These are phyloP conservation scores for Cercospora sp. DNA, from an alignment of 2,329 filamentous ascomycete species.

Conservation along the genomic window DNA sequence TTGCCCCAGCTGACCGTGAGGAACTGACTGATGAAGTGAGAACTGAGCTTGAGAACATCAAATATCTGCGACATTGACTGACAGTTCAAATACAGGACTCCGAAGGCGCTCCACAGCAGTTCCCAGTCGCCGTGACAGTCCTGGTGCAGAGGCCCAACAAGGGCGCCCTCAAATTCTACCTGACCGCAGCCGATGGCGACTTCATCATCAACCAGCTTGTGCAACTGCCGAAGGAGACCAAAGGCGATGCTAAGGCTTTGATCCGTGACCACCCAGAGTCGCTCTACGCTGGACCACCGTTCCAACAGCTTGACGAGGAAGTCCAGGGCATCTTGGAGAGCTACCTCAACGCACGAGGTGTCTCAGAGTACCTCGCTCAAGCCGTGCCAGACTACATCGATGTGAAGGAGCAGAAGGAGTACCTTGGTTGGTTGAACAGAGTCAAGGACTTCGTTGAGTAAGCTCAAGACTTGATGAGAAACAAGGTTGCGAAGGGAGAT, in stretches of 20 bases:
- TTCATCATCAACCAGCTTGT: constrained; percentile 89
- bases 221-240: constrained; percentile 77
- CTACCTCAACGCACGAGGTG: constrained; percentile 90
- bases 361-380: constrained; percentile 80
- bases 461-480: not conserved
- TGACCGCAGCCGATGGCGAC: constrained; percentile 78
- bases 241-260: constrained; percentile 64
- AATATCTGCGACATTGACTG: not conserved
- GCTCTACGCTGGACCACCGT: constrained; percentile 86
- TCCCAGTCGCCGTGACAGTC: constrained; percentile 81
- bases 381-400: constrained; percentile 97
- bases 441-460: constrained; percentile 80
- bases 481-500: not conserved
- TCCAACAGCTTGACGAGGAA: constrained; percentile 93
- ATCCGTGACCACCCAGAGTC: constrained; percentile 66
- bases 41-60: not conserved
- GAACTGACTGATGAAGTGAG: constrained; percentile 57
- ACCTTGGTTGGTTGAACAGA: constrained; percentile 80
- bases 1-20: constrained; percentile 59
- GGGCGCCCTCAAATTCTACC: constrained; percentile 84
- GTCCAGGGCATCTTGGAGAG: constrained; percentile 88
- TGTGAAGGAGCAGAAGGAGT: constrained; percentile 98
- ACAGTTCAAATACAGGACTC: constrained; percentile 21
- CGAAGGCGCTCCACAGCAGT: constrained; percentile 58
- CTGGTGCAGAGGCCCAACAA: constrained; percentile 84